Conservation (phyloP, 768 basidiomycete species). For the Flagelloscypha sp. region DNA sequence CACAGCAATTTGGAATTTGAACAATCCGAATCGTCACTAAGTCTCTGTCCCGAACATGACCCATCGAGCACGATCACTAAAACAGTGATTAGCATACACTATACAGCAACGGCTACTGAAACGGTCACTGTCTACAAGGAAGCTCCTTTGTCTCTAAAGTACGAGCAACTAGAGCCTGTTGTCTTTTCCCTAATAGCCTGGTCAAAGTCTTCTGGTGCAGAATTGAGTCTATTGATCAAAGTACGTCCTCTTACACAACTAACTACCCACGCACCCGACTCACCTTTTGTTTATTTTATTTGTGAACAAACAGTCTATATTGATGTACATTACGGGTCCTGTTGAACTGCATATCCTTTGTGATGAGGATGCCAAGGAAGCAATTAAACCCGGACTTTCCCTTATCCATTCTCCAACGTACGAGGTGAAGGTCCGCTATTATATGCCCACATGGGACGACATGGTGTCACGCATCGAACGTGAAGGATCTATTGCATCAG, state of each 20-base stretch:
- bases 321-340: slow-evolving; percentile 31
- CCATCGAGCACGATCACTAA: no score
- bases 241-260: slow-evolving; percentile 22
- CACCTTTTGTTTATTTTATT: neutral
- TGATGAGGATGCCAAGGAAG: slow-evolving; percentile 31
- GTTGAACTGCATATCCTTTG: slow-evolving; percentile 36
- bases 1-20: no score
- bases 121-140: no score
- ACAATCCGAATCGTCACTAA: no score
- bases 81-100: no score
- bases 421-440: slow-evolving; percentile 32
- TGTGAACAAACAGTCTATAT: slow-evolving; percentile 22
- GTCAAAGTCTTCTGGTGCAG: slow-evolving; percentile 31
- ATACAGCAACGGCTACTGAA: no score
- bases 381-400: slow-evolving; percentile 28
- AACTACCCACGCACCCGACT: no score
- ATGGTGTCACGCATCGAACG: slow-evolving; percentile 37
- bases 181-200: slow-evolving; percentile 37
- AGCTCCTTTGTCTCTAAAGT: no score
- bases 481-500: slow-evolving; percentile 36
- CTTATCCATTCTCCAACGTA: slow-evolving; percentile 30
- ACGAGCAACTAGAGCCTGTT: slow-evolving; percentile 21
- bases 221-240: slow-evolving; percentile 36
- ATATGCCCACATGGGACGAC: slow-evolving; percentile 29
- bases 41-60: no score